Evolutionary conservation across 352 stramenopile genomes (phyloP).

Genomic region (Phytophthora rubi): DNA sequence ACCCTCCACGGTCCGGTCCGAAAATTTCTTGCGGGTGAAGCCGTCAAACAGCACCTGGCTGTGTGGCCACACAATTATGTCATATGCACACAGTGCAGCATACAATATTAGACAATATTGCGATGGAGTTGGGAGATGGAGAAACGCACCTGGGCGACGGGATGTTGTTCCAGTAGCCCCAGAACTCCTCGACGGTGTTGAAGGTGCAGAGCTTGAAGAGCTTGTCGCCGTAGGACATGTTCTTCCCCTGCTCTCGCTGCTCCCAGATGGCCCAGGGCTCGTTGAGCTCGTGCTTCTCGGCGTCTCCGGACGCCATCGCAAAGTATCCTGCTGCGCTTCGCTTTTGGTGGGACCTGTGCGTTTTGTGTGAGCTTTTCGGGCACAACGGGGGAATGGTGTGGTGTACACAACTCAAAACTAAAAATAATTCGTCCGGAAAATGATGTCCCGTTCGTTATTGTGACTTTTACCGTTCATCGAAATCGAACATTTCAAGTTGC

Average conservation of each 20-base stretch:
- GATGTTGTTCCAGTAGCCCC: constrained; percentile 93
- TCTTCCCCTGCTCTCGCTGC: constrained; percentile 78
- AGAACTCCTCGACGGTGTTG: constrained; percentile 89
- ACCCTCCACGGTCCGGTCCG: constrained; percentile 93
- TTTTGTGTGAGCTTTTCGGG: background rate
- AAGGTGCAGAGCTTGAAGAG: constrained; percentile 90
- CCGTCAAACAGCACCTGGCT: constrained; percentile 86
- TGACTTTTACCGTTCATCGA: background rate
- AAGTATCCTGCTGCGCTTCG: constrained; percentile 22
- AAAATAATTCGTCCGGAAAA: background rate
- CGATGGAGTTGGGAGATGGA: background rate
- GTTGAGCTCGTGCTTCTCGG: constrained; percentile 79
- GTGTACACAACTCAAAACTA: background rate
- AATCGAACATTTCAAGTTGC: background rate
- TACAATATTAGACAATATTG: constrained; percentile 13
- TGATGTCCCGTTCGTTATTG: background rate
- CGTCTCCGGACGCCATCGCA: constrained; percentile 53
- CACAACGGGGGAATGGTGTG: background rate
- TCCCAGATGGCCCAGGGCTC: constrained; percentile 89
- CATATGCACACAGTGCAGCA: background rate
- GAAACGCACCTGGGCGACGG: constrained; percentile 77
- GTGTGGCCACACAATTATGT: background rate
- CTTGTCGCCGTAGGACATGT: constrained; percentile 86
- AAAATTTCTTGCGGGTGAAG: constrained; percentile 91
- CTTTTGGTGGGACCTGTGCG: constrained; percentile 4